phyloP scores from a whole-genome alignment of 108 stramenopile species.

The Cyclostephanos tholiformis region DNA sequence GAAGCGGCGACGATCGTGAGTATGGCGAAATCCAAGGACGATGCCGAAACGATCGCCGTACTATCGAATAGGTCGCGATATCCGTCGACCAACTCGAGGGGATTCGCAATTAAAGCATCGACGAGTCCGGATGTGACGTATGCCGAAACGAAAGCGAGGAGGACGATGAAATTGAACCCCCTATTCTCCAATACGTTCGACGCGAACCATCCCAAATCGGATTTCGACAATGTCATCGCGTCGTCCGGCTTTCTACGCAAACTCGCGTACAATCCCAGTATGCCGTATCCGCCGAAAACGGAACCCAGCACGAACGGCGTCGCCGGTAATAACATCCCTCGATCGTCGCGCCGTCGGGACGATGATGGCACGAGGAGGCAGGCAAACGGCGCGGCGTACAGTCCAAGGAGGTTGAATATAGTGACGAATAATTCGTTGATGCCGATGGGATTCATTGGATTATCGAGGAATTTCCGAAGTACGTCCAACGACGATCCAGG shows the following conservation, averaged over 20 bases:
- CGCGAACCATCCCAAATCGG: conserved; percentile 67
- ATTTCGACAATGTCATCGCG: conserved; percentile 29
- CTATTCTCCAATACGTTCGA: conserved; percentile 70
- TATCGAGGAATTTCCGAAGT: conserved; percentile 49
- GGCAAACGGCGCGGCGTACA: conserved; percentile 59
- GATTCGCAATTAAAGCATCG: conserved; percentile 27
- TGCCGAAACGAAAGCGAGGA: conserved; percentile 14
- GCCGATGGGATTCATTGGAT: conserved; percentile 56
- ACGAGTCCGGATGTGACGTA: conserved; percentile 32
- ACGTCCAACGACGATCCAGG: conserved; percentile 48
- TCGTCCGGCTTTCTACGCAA: too few relatives aligned
- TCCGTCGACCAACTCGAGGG: conserved; percentile 28
- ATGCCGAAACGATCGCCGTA: conserved; percentile 57
- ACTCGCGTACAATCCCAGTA: conserved; percentile 61
- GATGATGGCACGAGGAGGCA: conserved; percentile 58
- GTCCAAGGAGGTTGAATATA: conserved; percentile 66
- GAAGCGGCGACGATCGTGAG: conserved; percentile 50
- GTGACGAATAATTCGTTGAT: conserved; percentile 62
- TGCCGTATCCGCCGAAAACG: conserved; percentile 56
- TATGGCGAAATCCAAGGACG: conserved; percentile 60
- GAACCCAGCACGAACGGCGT: conserved; percentile 61
- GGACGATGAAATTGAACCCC: conserved; percentile 43
- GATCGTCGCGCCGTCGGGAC: too few relatives aligned
- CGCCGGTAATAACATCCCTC: conserved; percentile 49
- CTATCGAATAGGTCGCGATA: conserved; percentile 35